Base-by-base conservation (phyloP, 2,329 filamentous ascomycete species). In the Penicillium hordei region DNA sequence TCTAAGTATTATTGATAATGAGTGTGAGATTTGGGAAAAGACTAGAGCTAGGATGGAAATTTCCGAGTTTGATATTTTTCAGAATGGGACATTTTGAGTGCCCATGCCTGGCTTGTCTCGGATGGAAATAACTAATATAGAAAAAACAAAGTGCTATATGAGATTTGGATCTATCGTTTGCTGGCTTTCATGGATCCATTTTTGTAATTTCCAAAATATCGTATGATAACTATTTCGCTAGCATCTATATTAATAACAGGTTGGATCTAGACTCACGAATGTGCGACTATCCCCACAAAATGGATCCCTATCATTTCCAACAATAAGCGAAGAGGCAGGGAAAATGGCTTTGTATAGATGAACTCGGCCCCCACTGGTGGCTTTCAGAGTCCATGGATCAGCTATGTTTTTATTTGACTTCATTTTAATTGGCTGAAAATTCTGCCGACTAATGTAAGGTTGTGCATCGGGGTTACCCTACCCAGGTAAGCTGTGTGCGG, bases 311-410 rank as follows among this genome's bases (percentile, higher is more conserved):
- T 36, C 13, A 36, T 33, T 19, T 17, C 2, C 23, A 29, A 36
- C 17, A 17, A 29, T 10, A 5, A 19, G 9, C 17, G n/a, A 40
- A 17, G 10, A 29, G 8, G 8, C 7, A 25, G 40, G 1, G 5
- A 4, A 12, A 44, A n/a, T 12, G 50, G 50, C 19, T 12, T 43
- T 45, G 19, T 45, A 39, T 52, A 46, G 48, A 56, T 52, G 48
- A 44, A 50, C 44, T 36, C 6, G n/a, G n/a, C 34, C 25, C 25
- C 54, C 54, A 52, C 54, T 19, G 12, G 25, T 38, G 42, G 19
- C 36, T 27, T 21, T 7, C 15, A 13, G 12, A 23, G 25, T 51
- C 33, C n/a, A 50, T 51, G 39, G 33, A 50, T 50, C 46, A 6
- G 5, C 13, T 8, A 12, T 27, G 6, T n/a, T 33, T 25, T 43